Percentiles rank a stretch among this genome's conserved stretches.
Evolutionary conservation across 768 basidiomycete species (phyloP).

Genomic region (Macrolepiota fuliginosa): DNA sequence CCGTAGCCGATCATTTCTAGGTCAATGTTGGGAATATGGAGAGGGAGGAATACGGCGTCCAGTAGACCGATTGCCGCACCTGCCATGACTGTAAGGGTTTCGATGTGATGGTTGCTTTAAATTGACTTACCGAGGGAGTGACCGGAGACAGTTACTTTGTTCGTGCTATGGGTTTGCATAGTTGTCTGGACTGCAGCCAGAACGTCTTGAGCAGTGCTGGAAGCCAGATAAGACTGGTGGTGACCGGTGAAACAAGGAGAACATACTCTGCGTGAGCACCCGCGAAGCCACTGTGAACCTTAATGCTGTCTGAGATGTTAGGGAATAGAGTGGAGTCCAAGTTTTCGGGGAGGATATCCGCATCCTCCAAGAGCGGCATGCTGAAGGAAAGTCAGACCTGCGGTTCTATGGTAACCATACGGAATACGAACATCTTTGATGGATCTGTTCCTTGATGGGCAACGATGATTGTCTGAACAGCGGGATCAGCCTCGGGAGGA

Average conservation of each 20-base stretch:
- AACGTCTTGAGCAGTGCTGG: slow-evolving; percentile 39
- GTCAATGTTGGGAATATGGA: slow-evolving; percentile 40
- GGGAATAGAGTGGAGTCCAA: slow-evolving; percentile 53
- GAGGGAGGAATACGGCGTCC: slow-evolving; percentile 44
- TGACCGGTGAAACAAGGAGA: background rate
- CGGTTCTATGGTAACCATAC: background rate
- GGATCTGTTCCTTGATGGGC: slow-evolving; percentile 29
- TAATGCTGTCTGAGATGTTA: slow-evolving; percentile 40
- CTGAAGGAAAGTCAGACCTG: slow-evolving; percentile 22
- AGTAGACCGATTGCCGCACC: slow-evolving; percentile 53
- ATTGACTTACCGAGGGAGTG: slow-evolving; percentile 15
- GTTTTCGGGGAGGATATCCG: slow-evolving; percentile 33
- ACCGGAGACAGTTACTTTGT: slow-evolving; percentile 40
- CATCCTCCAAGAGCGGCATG: slow-evolving; percentile 48
- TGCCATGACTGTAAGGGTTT: slow-evolving; percentile 25
- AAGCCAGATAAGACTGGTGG: background rate
- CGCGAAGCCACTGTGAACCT: slow-evolving; percentile 54
- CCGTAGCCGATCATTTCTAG: slow-evolving; percentile 47
- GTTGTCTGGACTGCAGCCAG: slow-evolving; percentile 15
- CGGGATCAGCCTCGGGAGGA: background rate
- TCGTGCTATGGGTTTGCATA: slow-evolving; percentile 11
- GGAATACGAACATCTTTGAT: slow-evolving; percentile 13
- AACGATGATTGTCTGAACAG: slow-evolving; percentile 31
- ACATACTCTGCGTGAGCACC: slow-evolving; percentile 40
- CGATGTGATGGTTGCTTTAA: background rate